Evolutionary conservation across 1,139 yeast species (phyloP), one percentile per base, ranked within the genome.

Genomic region (Magnusiomyces ingens): DNA sequence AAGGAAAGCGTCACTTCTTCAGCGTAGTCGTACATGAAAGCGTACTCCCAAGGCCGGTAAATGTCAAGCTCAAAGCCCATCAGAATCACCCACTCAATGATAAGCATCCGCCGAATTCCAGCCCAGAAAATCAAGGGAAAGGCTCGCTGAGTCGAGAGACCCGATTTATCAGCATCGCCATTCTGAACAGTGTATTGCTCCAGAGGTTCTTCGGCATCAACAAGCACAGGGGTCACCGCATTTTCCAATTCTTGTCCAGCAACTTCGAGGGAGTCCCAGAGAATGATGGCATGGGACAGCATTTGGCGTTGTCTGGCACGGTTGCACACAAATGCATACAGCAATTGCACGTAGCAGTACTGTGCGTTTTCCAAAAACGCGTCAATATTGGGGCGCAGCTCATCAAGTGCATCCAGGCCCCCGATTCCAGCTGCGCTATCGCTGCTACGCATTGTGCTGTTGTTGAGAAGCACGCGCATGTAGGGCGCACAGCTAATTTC

Each of bases 201-300:
- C 17, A 47, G 5, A 11, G 38, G 42, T 29, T 52, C 50, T 19
- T 50, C 47, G 2, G 26, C 32, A 15, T 45, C 32, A 11, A 36
- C 42, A 10, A 47, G 38, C 21, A 19, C 51, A 22, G 84, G 95
- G 58, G 89, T 82, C 93, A 88, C 85, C 71, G 86, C 95, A 68
- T 86, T 90, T 71, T 93, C 99, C 65, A 91, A 80, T 71, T 88
- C 87, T 69, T 88, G 98, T 58, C 91, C 80, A 49, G 93, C 81
- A 75, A 85, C 95, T 65, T 91, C 97, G 37, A 89, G 71, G 2
- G 89, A 77, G 66, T 93, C 97, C 85, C 94, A 88, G 2, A 81
- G 65, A 6, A 80, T 62, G 59, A 81, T 62, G 65, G 77, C 70
- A 66, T 84, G 74, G 62, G 82, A 67, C 66, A 84, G 69, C 61